Conservation (phyloP, 2,329 filamentous ascomycete genomes). For the Moelleriella libera region DNA sequence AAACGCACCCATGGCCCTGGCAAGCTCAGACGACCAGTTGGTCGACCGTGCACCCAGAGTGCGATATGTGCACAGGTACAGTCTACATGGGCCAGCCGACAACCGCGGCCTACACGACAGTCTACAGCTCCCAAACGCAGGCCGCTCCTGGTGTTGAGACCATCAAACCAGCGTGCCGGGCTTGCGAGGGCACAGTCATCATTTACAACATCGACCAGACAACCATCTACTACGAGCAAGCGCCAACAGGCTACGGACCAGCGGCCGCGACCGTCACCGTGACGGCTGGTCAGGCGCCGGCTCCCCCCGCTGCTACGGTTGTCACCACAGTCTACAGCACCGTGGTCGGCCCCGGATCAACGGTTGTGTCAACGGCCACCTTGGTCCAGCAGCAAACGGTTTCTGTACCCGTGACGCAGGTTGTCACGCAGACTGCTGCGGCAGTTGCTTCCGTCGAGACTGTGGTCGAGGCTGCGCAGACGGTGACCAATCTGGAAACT, state of each 20-base stretch:
- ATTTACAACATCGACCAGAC: conserved; percentile 1
- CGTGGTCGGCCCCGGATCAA: neutral
- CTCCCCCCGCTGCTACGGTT: neutral
- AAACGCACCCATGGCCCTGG: conserved; percentile 2
- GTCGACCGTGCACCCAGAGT: neutral
- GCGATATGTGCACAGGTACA: conserved; percentile 1
- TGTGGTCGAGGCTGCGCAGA: too few species aligned
- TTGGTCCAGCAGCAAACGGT: neutral
- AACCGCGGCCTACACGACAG: neutral
- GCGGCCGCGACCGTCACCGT: neutral
- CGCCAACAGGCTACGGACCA: neutral
- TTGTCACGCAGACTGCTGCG: too few species aligned
- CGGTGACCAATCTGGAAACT: too few species aligned
- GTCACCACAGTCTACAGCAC: neutral
- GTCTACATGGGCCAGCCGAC: conserved; percentile 1
- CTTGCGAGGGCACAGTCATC: conserved; percentile 2
- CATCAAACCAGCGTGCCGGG: neutral
- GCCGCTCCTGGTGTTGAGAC: conserved; percentile 1
- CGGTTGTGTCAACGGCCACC: neutral
- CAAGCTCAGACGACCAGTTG: neutral
- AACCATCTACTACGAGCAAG: neutral
- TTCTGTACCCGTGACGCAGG: neutral
- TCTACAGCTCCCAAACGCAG: neutral
- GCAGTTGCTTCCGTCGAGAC: too few species aligned
- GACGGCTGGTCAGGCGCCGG: neutral